Conservation (phyloP, 495 filamentous ascomycete genomes). For the Aspergillus sclerotioniger region DNA sequence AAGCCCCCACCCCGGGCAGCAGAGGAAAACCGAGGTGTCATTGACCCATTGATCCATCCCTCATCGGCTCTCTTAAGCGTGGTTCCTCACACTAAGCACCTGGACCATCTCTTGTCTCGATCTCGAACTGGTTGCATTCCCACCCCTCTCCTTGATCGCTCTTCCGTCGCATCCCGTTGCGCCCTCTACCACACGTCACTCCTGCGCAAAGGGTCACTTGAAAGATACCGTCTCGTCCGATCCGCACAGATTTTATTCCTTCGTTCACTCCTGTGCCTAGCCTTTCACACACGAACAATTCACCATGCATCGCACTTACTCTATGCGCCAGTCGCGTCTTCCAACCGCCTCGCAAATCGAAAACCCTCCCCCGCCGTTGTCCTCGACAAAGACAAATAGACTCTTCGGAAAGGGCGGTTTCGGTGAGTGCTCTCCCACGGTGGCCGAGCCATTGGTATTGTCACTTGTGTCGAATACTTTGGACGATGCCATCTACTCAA, state of each 20-base stretch:
- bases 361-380: constrained; percentile 90
- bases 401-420: constrained; percentile 83
- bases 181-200: constrained; percentile 39
- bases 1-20: not conserved
- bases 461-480: not conserved
- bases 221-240: constrained; percentile 20
- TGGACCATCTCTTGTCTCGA: constrained; percentile 12
- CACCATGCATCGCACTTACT: constrained; percentile 95
- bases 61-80: not conserved
- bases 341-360: constrained; percentile 87
- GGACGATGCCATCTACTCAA: not conserved
- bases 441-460: not conserved
- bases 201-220: constrained; percentile 34
- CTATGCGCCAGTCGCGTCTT: constrained; percentile 93
- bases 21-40: constrained; percentile 1
- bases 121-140: constrained; percentile 32
- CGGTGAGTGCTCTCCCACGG: constrained; percentile 55
- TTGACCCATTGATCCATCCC: constrained; percentile 9
- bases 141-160: constrained; percentile 5
- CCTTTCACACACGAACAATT: constrained; percentile 7
- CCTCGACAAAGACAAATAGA: constrained; percentile 83
- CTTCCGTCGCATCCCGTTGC: constrained; percentile 35
- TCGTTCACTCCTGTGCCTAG: constrained; percentile 17
- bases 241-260: constrained; percentile 15
- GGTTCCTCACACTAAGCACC: constrained; percentile 7